phyloP scores from a whole-genome alignment of 768 basidiomycete genomes.

The Thelephora aurantiotincta region DNA sequence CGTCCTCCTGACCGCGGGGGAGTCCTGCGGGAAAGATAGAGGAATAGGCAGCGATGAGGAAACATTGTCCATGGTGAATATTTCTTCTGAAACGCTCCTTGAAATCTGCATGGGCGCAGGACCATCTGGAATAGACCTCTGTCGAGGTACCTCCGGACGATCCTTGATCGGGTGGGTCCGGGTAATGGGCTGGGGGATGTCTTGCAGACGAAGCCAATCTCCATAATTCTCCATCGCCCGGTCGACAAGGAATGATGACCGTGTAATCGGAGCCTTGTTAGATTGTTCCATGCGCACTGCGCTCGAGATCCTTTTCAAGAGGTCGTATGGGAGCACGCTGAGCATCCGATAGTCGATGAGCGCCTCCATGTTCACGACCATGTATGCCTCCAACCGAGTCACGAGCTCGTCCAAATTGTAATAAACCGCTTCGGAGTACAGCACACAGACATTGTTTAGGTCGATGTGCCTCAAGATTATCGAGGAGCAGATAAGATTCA shows the following conservation, averaged over 20 bases:
- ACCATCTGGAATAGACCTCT: conserved; percentile 13
- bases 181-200: conserved; percentile 46
- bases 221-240: conserved; percentile 44
- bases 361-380: conserved; percentile 73
- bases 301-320: conserved; percentile 52
- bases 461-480: conserved; percentile 56
- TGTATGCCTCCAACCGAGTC: conserved; percentile 62
- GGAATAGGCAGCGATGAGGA: conserved; percentile 15
- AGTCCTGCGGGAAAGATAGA: conserved; percentile 5
- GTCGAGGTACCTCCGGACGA: conserved; percentile 14
- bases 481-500: conserved; percentile 71
- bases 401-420: conserved; percentile 60
- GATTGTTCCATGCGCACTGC: conserved; percentile 47
- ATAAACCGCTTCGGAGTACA: conserved; percentile 72
- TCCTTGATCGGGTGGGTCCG: conserved; percentile 19
- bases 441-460: conserved; percentile 61
- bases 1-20: neutral
- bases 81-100: conserved; percentile 26
- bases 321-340: conserved; percentile 52
- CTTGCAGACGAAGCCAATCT: conserved; percentile 59
- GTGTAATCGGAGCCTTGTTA: conserved; percentile 49
- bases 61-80: conserved; percentile 83
- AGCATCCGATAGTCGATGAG: conserved; percentile 72
- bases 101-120: conserved; percentile 12
- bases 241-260: conserved; percentile 38